Conservation (phyloP, 2,329 filamentous ascomycete species). For the Exserohilum turcica region DNA sequence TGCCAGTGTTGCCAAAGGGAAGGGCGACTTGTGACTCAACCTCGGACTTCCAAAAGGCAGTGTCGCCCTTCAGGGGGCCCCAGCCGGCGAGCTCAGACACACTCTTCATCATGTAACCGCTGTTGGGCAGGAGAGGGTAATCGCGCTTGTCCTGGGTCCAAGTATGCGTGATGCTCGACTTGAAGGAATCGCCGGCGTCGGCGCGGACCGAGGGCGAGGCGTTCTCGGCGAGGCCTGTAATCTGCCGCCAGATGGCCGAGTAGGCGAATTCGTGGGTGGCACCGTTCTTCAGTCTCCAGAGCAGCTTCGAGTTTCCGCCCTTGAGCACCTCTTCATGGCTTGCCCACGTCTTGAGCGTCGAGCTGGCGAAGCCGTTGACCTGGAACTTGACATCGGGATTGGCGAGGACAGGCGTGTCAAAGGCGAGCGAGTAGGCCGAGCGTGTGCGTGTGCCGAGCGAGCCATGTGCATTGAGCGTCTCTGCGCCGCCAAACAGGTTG, state of each 20-base stretch:
- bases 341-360: conserved; percentile 88
- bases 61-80: conserved; percentile 82
- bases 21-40: conserved; percentile 78
- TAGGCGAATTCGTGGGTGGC: conserved; percentile 81
- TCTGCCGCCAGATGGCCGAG: conserved; percentile 81
- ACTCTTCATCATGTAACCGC: conserved; percentile 79
- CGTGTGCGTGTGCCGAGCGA: conserved; percentile 87
- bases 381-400: conserved; percentile 82
- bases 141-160: conserved; percentile 82
- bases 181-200: conserved; percentile 89
- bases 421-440: conserved; percentile 85
- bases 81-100: conserved; percentile 84
- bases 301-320: conserved; percentile 75
- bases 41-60: conserved; percentile 93
- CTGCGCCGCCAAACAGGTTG: conserved; percentile 93
- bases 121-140: conserved; percentile 80
- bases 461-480: conserved; percentile 84
- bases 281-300: conserved; percentile 69
- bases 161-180: conserved; percentile 81
- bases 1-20: conserved; percentile 74
- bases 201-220: conserved; percentile 81
- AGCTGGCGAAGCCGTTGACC: conserved; percentile 79
- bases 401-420: conserved; percentile 81
- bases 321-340: conserved; percentile 89
- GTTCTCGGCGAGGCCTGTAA: conserved; percentile 75